Percentiles rank a stretch among this genome's conserved stretches.
Evolutionary conservation across 352 stramenopile species (phyloP).

Genomic region (Globisporangium polare): DNA sequence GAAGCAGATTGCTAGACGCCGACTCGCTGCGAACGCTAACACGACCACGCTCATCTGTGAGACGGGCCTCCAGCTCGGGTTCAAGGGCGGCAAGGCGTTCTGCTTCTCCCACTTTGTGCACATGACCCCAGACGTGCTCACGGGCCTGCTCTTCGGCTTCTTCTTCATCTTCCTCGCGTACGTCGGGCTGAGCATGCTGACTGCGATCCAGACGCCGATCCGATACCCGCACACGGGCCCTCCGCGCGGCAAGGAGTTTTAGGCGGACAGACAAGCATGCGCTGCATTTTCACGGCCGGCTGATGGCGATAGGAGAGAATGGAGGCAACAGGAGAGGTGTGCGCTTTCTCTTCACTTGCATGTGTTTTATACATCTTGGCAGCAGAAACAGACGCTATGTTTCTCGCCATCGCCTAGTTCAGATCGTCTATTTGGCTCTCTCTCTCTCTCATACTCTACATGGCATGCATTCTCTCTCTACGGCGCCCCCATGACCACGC

Average conservation of each 20-base stretch:
- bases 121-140: constrained; percentile 77
- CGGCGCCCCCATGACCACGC: constrained; percentile 35
- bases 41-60: constrained; percentile 44
- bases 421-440: not conserved
- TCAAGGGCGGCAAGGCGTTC: constrained; percentile 59
- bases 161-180: constrained; percentile 82
- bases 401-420: not conserved
- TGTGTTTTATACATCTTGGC: constrained; percentile 3
- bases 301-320: not conserved
- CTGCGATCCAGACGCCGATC: constrained; percentile 74
- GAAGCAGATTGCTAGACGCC: constrained; percentile 24
- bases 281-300: not conserved
- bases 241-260: constrained; percentile 83
- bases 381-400: not conserved
- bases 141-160: constrained; percentile 68
- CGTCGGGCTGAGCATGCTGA: constrained; percentile 59
- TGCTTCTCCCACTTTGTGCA: constrained; percentile 85
- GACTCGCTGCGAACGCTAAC: constrained; percentile 29
- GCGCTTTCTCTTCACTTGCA: not conserved
- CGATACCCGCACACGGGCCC: constrained; percentile 68
- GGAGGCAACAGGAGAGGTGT: not conserved
- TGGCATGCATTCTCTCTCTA: constrained; percentile 8
- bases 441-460: constrained; percentile 7
- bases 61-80: constrained; percentile 54
- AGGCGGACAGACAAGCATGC: constrained; percentile 13